Conservation (phyloP, 208 protist species). For the Tritrichomonas foetus region DNA sequence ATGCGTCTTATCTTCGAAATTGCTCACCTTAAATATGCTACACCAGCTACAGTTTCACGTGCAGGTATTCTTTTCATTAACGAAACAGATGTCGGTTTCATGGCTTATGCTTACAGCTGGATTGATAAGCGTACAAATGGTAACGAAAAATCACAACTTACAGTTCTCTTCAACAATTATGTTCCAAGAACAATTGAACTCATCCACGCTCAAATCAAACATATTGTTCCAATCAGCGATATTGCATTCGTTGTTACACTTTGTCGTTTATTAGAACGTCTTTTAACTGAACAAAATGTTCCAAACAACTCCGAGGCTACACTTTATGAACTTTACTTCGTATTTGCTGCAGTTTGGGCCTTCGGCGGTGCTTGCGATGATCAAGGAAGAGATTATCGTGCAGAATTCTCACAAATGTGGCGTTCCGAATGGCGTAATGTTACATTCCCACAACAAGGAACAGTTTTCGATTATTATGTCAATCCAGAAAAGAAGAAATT, state of each 20-base stretch:
- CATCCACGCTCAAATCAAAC: slow-evolving; percentile 69
- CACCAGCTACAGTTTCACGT: slow-evolving; percentile 54
- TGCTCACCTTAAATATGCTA: slow-evolving; percentile 86
- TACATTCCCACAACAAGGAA: slow-evolving; percentile 41
- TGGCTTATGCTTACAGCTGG: slow-evolving; percentile 73
- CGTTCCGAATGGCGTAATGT: slow-evolving; percentile 6
- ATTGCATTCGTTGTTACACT: slow-evolving; percentile 89
- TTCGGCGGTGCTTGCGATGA: slow-evolving; percentile 86
- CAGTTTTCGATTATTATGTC: slow-evolving; percentile 90
- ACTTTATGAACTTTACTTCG: slow-evolving; percentile 90
- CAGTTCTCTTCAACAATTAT: slow-evolving; percentile 92
- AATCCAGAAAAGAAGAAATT: slow-evolving; percentile 67
- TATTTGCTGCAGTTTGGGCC: slow-evolving; percentile 89
- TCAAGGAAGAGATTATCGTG: slow-evolving; percentile 69
- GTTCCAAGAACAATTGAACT: slow-evolving; percentile 80
- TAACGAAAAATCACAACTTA: slow-evolving; percentile 68
- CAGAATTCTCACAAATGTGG: slow-evolving; percentile 74
- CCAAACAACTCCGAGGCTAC: slow-evolving; percentile 63
- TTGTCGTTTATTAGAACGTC: slow-evolving; percentile 83
- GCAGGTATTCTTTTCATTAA: slow-evolving; percentile 95
- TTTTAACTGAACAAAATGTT: slow-evolving; percentile 58
- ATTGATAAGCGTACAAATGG: slow-evolving; percentile 44
- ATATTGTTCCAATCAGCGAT: slow-evolving; percentile 69
- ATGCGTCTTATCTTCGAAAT: slow-evolving; percentile 97
- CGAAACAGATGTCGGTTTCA: slow-evolving; percentile 89